Evolutionary conservation across 2,329 filamentous ascomycete genomes (phyloP).

Genomic region (Alternaria arbusti): DNA sequence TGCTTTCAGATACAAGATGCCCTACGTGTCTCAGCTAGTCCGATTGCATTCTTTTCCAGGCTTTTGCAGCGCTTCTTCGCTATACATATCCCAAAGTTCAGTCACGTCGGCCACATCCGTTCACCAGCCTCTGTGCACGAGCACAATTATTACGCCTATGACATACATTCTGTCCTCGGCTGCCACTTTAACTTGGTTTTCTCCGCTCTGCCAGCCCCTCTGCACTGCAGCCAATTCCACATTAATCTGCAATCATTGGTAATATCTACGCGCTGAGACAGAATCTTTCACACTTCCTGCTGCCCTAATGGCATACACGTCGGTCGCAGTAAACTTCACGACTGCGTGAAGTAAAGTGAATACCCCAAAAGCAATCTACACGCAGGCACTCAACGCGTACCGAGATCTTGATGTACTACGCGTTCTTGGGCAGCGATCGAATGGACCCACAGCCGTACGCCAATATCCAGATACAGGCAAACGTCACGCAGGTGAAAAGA

Average conservation of each 20-base stretch:
- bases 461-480: conserved; percentile 11
- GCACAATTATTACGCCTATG: conserved; percentile 34
- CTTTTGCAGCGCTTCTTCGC: background rate
- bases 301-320: conserved; percentile 14
- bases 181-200: conserved; percentile 34
- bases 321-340: background rate
- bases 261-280: conserved; percentile 28
- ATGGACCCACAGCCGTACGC: conserved; percentile 4
- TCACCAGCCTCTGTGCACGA: conserved; percentile 37
- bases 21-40: conserved; percentile 3
- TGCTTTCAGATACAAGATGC: background rate
- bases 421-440: background rate
- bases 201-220: conserved; percentile 45
- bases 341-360: background rate
- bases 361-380: background rate
- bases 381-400: background rate
- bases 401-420: background rate
- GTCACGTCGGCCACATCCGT: conserved; percentile 18
- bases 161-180: conserved; percentile 39
- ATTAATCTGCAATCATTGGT: conserved; percentile 32
- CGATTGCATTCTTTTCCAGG: background rate
- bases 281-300: conserved; percentile 15
- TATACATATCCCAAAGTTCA: conserved; percentile 5
- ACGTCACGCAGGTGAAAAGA: conserved; percentile 36
- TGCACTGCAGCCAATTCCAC: conserved; percentile 33